Evolutionary conservation across 2,329 filamentous ascomycete genomes (phyloP).

Genomic region (Aspergillus felis): DNA sequence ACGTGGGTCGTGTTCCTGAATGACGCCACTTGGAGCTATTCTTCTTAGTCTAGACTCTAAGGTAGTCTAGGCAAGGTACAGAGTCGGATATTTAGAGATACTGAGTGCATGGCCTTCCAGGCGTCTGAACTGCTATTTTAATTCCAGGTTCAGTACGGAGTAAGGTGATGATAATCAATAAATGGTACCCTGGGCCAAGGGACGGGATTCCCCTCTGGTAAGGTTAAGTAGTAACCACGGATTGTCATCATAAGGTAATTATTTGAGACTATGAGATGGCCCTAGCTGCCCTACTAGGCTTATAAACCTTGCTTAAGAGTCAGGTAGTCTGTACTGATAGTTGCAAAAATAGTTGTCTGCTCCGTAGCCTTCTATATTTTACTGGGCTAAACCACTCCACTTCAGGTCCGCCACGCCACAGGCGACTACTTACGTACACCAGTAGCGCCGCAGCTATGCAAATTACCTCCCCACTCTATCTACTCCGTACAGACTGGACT

Average conservation of each 20-base stretch:
- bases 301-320: no score
- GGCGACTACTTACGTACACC: no score
- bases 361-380: background rate
- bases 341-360: background rate
- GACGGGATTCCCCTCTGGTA: no score
- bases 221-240: no score
- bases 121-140: background rate
- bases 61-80: no score
- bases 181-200: no score
- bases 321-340: background rate
- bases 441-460: background rate
- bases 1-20: background rate
- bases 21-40: constrained; percentile 5
- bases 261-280: background rate
- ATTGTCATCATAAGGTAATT: no score
- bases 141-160: background rate
- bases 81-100: no score
- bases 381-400: background rate
- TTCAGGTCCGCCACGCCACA: background rate
- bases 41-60: constrained; percentile 8
- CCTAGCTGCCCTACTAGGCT: no score
- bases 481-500: no score
- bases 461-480: background rate
- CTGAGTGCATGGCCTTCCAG: no score
- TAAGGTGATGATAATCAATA: no score